phyloP scores from a whole-genome alignment of 306 rosid genomes.

The Trichosanthes truncata region DNA sequence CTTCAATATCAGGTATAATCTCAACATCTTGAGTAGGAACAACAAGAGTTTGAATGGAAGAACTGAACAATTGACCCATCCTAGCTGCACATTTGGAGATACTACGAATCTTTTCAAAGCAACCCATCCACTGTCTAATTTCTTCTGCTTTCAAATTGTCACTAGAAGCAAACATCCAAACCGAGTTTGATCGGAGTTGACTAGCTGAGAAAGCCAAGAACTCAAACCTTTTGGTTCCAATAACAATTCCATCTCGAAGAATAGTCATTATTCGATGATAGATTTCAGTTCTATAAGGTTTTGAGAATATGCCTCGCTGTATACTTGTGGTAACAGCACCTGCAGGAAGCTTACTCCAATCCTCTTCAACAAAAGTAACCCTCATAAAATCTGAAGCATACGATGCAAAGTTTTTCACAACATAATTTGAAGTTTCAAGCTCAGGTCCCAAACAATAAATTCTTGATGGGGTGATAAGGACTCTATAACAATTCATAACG shows the following conservation, averaged over 20 bases:
- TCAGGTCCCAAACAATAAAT: slow-evolving; percentile 91
- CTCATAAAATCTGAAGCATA: slow-evolving; percentile 81
- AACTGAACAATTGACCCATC: slow-evolving; percentile 97
- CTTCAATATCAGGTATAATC: slow-evolving; percentile 75
- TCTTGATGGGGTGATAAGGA: slow-evolving; percentile 69
- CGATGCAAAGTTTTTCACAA: slow-evolving; percentile 61
- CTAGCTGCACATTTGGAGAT: slow-evolving; percentile 94
- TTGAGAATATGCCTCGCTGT: slow-evolving; percentile 44
- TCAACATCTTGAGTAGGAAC: slow-evolving; percentile 65
- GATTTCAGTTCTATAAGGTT: slow-evolving; percentile 52
- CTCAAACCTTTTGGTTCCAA: slow-evolving; percentile 71
- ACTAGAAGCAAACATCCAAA: slow-evolving; percentile 97
- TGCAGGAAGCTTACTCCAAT: slow-evolving; percentile 76
- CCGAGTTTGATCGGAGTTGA: slow-evolving; percentile 80
- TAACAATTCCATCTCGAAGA: slow-evolving; percentile 77
- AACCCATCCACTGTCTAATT: slow-evolving; percentile 95
- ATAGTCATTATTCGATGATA: slow-evolving; percentile 53
- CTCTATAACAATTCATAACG: slow-evolving; percentile 87
- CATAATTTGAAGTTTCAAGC: slow-evolving; percentile 85
- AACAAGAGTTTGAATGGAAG: slow-evolving; percentile 62
- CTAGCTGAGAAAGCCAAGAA: slow-evolving; percentile 96
- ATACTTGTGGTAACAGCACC: slow-evolving; percentile 52
- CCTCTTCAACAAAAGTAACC: slow-evolving; percentile 87
- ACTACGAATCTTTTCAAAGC: slow-evolving; percentile 69
- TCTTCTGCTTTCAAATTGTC: slow-evolving; percentile 64